Base-by-base conservation (phyloP, 1,284 basidiomycete genomes). In the Tilletia indica region DNA sequence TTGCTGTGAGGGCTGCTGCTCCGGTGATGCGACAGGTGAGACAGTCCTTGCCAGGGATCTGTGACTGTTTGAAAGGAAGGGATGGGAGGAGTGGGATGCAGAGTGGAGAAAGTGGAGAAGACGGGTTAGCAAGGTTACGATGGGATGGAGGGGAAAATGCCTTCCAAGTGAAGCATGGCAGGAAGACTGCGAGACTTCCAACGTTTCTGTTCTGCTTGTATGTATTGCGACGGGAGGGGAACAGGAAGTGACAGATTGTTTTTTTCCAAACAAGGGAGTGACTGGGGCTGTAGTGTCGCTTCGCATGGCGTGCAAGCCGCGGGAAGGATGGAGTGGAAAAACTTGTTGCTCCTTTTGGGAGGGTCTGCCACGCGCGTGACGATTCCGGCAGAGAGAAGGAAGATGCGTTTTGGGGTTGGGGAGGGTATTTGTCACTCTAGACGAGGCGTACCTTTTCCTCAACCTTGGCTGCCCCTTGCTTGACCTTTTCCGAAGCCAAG, bases 401-500 rank as follows among this genome's bases (percentile, higher is more conserved):
- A 8, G 51, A 8, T 54, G 51, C n/a, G 4, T 8, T 14, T 54
- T 9, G 51, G 25, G 3, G 51, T 54, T n/a, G 51, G n/a, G 34
- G 19, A 63, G 56, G n/a, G 19, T 25, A 12, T 70, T 73, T 5
- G 21, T n/a, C 34, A 21, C 34, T 34, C 25, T 75, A 80, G 67
- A 81, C 74, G 74, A 72, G 78, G 82, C 82, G 80, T 77, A 83
- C 76, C 77, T 78, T 76, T 36, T 76, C 66, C 39, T 78, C 71
- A n/a, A 70, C 66, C 70, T 76, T 76, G 54, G 78, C 71, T 9
- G 68, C 74, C 45, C 78, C 77, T 45, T 74, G 68, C 75, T 78
- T 77, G 58, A 72, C 76, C 70, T 77, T 80, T 51, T 80, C 76
- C 25, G 58, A 63, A 1, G 64, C 64, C 19, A 14, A 14, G 16